Evolutionary conservation across 805 yeast genomes (phyloP), one percentile per base, ranked within the genome.

Genomic region (Suhomyces xylopsoci): DNA sequence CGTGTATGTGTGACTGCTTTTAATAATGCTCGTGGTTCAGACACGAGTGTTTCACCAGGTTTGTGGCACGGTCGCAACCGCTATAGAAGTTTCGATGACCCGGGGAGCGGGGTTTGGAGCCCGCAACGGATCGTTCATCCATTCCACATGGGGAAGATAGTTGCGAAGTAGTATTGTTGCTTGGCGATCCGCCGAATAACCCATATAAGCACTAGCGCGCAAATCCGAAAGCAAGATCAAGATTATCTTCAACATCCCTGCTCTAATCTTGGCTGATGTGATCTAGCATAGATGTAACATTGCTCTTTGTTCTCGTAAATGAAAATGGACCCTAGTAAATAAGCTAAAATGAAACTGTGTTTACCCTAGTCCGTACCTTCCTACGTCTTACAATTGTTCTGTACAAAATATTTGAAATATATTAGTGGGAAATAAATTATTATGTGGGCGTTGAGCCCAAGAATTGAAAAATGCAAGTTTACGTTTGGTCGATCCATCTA

Each of bases 401-500:
- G 25, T 22, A 26, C 5, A 12, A 32, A 32, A 32, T 32, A 32
- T n/a, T 1, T 14, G 2, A 6, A 32, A 32, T 28, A 28, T 28
- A 28, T 28, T 28, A 9, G 30, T 28, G 14, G 32, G 14, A n/a
- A 28, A 28, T 36, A 14, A 17, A 36, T 36, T 36, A n/a, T 36
- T 36, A 36, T 7, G 20, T 34, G 15, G 19, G 15, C 40, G n/a
- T 34, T n/a, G n/a, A n/a, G 19, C 12, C 40, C 10, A 34, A 15
- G 42, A 38, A 38, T 38, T 38, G 24, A 38, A 38, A 32, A 17
- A 38, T 38, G 42, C 42, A 38, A 10, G 15, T 5, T 17, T 38
- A 38, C 24, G 42, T 19, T 15, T 38, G 42, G 42, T 19, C 51
- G 2, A 72, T 48, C 83, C 83, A 80, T 49, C 81, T 59, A 49